phyloP scores from a whole-genome alignment of 139 green algal genomes.

The Desmodesmus armatus region DNA sequence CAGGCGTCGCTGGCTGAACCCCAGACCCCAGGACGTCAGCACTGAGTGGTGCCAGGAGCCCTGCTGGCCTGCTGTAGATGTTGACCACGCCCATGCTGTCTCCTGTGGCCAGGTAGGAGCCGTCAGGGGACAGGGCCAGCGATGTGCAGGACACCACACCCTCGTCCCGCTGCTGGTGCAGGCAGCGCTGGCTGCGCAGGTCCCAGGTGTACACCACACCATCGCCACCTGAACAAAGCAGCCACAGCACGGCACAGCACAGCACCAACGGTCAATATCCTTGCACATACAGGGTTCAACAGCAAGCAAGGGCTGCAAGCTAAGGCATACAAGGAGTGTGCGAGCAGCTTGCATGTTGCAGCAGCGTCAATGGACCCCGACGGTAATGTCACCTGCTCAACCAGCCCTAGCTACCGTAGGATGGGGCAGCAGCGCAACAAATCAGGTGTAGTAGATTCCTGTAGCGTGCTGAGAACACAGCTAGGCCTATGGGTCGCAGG shows the following conservation, averaged over 20 bases:
- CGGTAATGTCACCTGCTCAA: conserved; percentile 36
- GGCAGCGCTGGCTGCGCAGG: conserved; percentile 86
- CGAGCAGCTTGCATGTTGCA: neutral
- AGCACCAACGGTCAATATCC: no score
- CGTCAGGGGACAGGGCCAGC: conserved; percentile 73
- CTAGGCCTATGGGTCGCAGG: neutral
- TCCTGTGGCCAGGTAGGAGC: conserved; percentile 75
- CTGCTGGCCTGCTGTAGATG: conserved; percentile 74
- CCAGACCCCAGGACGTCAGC: conserved; percentile 8
- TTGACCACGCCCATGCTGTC: conserved; percentile 87
- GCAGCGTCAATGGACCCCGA: no score
- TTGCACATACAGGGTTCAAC: neutral
- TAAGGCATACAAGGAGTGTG: neutral
- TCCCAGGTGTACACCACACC: conserved; percentile 94
- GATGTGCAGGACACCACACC: conserved; percentile 60
- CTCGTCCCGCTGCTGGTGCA: conserved; percentile 78
- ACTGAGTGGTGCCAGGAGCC: conserved; percentile 16
- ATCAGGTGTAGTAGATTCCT: conserved; percentile 26
- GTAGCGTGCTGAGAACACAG: conserved; percentile 47
- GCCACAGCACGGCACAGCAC: neutral
- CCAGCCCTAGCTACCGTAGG: conserved; percentile 12
- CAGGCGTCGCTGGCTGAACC: neutral
- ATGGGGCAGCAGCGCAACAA: conserved; percentile 30
- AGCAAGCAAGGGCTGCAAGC: neutral
- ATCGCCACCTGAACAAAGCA: conserved; percentile 68